Conservation (phyloP, 1,284 basidiomycete species). For the Irpex lacteus region DNA sequence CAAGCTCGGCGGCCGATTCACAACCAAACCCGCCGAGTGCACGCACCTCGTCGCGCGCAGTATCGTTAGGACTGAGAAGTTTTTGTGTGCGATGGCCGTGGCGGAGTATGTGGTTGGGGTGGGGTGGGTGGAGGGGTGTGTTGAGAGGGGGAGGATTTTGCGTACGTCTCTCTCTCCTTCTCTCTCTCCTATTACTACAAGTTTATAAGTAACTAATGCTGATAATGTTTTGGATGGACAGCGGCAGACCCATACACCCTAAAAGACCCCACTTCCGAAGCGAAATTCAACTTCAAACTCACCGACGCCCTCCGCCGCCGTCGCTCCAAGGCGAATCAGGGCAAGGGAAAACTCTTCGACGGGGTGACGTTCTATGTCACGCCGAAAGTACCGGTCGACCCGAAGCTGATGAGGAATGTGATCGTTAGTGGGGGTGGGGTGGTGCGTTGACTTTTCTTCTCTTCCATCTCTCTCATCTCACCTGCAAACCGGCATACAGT, state of each 20-base stretch:
- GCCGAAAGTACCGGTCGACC: constrained; percentile 50
- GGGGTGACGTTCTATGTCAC: constrained; percentile 75
- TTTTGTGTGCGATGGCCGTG: constrained; percentile 67
- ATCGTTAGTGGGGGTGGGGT: constrained; percentile 66
- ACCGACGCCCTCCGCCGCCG: constrained; percentile 48
- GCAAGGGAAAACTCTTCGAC: constrained; percentile 54
- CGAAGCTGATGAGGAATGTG: constrained; percentile 62
- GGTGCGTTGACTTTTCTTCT: constrained; percentile 36
- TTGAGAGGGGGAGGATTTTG: constrained; percentile 52
- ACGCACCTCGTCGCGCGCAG: constrained; percentile 71
- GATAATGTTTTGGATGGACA: too few relatives aligned
- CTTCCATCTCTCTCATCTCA: constrained; percentile 5
- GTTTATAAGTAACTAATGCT: too few relatives aligned
- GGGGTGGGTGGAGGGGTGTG: constrained; percentile 66
- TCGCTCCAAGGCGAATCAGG: too few relatives aligned
- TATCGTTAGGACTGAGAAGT: constrained; percentile 80
- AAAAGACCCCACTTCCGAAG: constrained; percentile 58
- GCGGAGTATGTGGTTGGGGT: constrained; percentile 61
- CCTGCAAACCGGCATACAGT: too few relatives aligned
- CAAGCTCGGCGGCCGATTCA: constrained; percentile 63
- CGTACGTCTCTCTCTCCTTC: constrained; percentile 47
- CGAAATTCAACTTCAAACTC: constrained; percentile 63
- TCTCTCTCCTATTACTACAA: too few relatives aligned
- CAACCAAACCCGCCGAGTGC: constrained; percentile 60
- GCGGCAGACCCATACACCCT: constrained; percentile 63